These are phyloP conservation scores for Passalora sequoiae DNA, from an alignment of 2,329 filamentous ascomycete species.

Conservation along the genomic window DNA sequence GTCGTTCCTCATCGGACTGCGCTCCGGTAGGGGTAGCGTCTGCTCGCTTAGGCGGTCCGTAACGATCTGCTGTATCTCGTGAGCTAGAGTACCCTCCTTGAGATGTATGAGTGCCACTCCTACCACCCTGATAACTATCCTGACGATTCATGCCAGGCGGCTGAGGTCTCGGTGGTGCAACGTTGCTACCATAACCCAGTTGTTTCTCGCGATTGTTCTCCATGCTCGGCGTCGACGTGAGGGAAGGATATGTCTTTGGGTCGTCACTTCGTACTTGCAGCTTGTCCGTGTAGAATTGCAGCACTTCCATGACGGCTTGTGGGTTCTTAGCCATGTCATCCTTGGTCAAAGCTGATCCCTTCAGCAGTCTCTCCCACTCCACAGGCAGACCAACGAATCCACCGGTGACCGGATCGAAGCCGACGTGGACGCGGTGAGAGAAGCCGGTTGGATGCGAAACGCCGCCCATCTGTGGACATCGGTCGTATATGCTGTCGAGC, in stretches of 20 bases:
- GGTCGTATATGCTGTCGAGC: slow-evolving; percentile 97
- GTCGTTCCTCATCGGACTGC: slow-evolving; percentile 36
- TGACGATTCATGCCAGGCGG: slow-evolving; percentile 42
- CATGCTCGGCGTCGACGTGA: slow-evolving; percentile 62
- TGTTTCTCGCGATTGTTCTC: slow-evolving; percentile 44
- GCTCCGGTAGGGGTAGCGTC: slow-evolving; percentile 32
- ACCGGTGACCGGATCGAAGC: slow-evolving; percentile 90
- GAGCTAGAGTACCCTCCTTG: slow-evolving; percentile 18
- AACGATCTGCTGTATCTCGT: slow-evolving; percentile 27
- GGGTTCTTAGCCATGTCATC: slow-evolving; percentile 98
- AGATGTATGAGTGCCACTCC: slow-evolving; percentile 20
- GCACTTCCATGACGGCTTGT: slow-evolving; percentile 64
- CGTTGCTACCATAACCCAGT: slow-evolving; percentile 46
- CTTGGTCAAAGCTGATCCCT: slow-evolving; percentile 93
- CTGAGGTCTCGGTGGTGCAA: slow-evolving; percentile 46
- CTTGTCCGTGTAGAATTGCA: slow-evolving; percentile 79
- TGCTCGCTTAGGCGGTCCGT: slow-evolving; percentile 24
- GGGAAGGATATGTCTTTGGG: slow-evolving; percentile 61
- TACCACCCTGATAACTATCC: slow-evolving; percentile 41
- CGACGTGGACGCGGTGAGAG: slow-evolving; percentile 92
- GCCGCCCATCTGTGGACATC: slow-evolving; percentile 94
- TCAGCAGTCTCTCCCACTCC: slow-evolving; percentile 95
- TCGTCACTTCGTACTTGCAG: slow-evolving; percentile 69
- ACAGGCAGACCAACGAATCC: slow-evolving; percentile 90
- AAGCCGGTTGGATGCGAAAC: slow-evolving; percentile 99